Evolutionary conservation across 225 moss, liverwort and hornwort species (phyloP).

Genomic region (Climacium dendroides): DNA sequence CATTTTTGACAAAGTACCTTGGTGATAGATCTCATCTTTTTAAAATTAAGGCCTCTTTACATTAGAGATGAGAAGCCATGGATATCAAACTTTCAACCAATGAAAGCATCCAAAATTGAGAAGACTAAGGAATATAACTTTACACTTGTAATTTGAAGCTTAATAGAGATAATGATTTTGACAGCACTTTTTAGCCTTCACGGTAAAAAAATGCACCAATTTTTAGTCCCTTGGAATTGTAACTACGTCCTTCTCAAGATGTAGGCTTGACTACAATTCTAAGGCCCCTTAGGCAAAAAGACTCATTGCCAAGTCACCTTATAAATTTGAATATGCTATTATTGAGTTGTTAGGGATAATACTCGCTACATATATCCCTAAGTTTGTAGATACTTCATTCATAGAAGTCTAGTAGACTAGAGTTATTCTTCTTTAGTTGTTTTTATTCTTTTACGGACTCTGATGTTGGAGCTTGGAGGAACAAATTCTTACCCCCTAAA

Average conservation of each 20-base stretch:
- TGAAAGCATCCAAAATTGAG: background rate
- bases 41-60: rapidly evolving
- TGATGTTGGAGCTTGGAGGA: background rate
- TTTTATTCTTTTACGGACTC: background rate
- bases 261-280: background rate
- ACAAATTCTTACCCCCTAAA: no score
- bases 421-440: background rate
- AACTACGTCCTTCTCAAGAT: background rate
- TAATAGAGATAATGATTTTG: background rate
- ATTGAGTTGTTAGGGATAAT: background rate
- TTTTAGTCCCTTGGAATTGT: background rate
- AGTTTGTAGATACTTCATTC: background rate
- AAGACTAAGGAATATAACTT: no score
- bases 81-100: background rate
- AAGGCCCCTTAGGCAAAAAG: rapidly evolving
- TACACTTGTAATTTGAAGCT: no score
- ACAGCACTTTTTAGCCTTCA: background rate
- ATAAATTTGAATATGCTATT: background rate
- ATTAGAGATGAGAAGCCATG: rapidly evolving
- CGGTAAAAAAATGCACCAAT: background rate
- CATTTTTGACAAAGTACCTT: background rate
- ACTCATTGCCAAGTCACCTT: background rate
- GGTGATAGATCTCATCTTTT: background rate
- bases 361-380: background rate
- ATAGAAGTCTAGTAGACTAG: background rate